Conservation (phyloP, 1,284 basidiomycete species). For the Cystobasidium sp. region DNA sequence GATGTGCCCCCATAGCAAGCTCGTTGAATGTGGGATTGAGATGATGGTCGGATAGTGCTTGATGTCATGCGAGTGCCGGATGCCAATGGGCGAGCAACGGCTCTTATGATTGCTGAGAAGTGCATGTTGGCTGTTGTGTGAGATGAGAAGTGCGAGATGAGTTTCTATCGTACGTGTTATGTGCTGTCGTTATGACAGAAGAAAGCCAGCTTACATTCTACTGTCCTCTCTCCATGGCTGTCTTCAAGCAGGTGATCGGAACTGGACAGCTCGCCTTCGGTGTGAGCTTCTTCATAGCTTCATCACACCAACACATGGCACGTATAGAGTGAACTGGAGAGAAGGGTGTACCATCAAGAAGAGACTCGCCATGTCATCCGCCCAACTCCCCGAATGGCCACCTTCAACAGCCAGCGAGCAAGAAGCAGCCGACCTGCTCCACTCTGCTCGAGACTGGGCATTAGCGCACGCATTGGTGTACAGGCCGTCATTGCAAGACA, state of each 20-base stretch:
- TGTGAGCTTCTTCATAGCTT: neutral
- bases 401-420: conserved; percentile 3
- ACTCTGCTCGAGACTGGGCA: conserved; percentile 77
- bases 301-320: neutral
- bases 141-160: too few relatives aligned
- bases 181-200: neutral
- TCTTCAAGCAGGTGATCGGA: neutral
- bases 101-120: neutral
- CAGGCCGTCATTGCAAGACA: conserved; percentile 57
- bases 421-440: conserved; percentile 12
- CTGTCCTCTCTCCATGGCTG: neutral
- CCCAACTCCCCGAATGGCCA: conserved; percentile 30
- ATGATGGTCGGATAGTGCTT: neutral
- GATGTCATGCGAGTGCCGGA: neutral
- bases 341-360: neutral
- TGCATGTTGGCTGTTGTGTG: neutral
- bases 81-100: neutral
- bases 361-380: conserved; percentile 1
- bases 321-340: neutral
- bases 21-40: neutral
- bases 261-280: too few relatives aligned
- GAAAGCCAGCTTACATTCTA: neutral
- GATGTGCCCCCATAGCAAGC: conserved; percentile 22
- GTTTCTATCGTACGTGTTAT: neutral
- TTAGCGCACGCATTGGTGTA: conserved; percentile 77